Evolutionary conservation across 345 rosid genomes (phyloP), one percentile per base, ranked within the genome.

Genomic region (Eucalyptus sp.): DNA sequence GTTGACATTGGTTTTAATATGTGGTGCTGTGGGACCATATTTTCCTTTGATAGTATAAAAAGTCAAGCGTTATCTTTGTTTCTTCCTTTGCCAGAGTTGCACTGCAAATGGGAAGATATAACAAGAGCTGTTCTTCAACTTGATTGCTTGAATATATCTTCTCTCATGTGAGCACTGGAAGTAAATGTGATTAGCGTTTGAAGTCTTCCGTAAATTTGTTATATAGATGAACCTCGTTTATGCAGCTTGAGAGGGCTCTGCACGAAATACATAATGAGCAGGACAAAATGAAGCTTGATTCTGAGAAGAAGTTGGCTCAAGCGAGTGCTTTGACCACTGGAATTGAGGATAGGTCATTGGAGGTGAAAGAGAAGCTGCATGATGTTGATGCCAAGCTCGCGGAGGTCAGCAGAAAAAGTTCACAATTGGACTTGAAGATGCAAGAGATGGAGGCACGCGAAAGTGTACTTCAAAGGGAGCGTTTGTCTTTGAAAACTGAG

Each of bases 171-270:
- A 86, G 62, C 87, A 50, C 41, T 10, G 87, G 37, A 50, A 86
- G 46, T 86, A 20, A 50, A 50, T 51, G 62, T n/a, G 64, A 86
- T 49, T 20, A 31, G 87, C 29, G 1, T 51, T 13, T 86, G 27
- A 37, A 64, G 50, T 87, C 41, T 66, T 87, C n/a, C 64, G 71
- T 62, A 46, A 71, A 83, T 76, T 76, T 10, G 27, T 76, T 25
- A 64, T 68, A 89, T 29, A 51, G 10, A 31, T 89, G 31, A 37
- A 49, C 87, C 51, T 31, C 48, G n/a, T 90, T 51, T 22, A 5
- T 90, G 90, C 91, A 96, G 99, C 99, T 97, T 91, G 96, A 96
- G 87, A 96, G 92, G 90, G 95, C 96, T 88, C 89, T 96, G 88
- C 92, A 89, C 29, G 93, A 93, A 87, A 87, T 92, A 91, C 94